Evolutionary conservation across 2,329 filamentous ascomycete species (phyloP), one percentile per base, ranked within the genome.

Genomic region (Ascomycota sp.): DNA sequence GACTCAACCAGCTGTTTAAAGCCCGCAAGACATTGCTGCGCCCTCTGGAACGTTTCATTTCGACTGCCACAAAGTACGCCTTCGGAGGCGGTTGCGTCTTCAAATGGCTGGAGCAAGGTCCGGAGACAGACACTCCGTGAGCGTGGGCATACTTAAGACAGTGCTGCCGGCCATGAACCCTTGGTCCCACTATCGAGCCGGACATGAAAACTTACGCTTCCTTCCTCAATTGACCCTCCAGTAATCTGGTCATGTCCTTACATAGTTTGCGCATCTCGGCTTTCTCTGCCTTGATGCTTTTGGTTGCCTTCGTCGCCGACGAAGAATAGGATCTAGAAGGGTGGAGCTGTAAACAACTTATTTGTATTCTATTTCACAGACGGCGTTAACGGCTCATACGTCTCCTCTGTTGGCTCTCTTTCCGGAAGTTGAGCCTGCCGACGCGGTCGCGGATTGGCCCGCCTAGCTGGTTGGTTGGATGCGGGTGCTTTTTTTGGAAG

Each of bases 261-360:
- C 36, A 37, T 11, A 41, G 39, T 10, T 38, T 40, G 12, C 38
- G 35, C n/a, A 48, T 38, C 2, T 39, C 32, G 22, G 29, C 36
- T 27, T 41, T 48, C 8, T 39, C 36, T 23, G 36, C 36, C 8
- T 27, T 30, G 4, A 36, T 25, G 12, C 37, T 33, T 6, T 31
- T 19, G 19, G 35, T 35, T 20, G 32, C 30, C 19, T 32, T 41
- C 25, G 31, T 39, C 4, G 30, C 28, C 7, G 34, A 17, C 4
- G 13, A n/a, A n/a, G n/a, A n/a, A n/a, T n/a, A n/a, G n/a, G n/a
- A n/a, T n/a, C n/a, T n/a, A n/a, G n/a, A n/a, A n/a, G n/a, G n/a
- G n/a, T n/a, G n/a, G n/a, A n/a, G n/a, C n/a, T n/a, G n/a, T n/a
- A n/a, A n/a, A n/a, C n/a, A n/a, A n/a, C n/a, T n/a, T n/a, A n/a